These are phyloP conservation scores for Scheffersomyces segobiensis DNA, from an alignment of 1,139 yeast genomes.

Conservation along the genomic window DNA sequence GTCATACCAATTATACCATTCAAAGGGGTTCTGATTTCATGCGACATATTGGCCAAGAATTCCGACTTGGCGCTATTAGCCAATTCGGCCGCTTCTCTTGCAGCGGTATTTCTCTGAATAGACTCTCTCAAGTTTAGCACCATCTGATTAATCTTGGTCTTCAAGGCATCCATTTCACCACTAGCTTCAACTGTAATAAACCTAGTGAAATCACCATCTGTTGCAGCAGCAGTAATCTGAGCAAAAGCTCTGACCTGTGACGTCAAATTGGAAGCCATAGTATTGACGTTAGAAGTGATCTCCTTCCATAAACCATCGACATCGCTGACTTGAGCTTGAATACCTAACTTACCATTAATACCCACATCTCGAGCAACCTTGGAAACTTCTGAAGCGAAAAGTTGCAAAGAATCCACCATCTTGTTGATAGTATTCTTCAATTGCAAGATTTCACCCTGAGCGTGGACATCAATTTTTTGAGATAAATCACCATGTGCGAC, in stretches of 20 bases:
- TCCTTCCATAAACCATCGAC: slow-evolving; percentile 93
- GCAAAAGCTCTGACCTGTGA: slow-evolving; percentile 94
- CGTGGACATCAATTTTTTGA: slow-evolving; percentile 85
- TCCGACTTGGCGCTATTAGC: slow-evolving; percentile 92
- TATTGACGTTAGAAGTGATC: slow-evolving; percentile 88
- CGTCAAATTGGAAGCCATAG: slow-evolving; percentile 89
- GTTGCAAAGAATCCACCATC: slow-evolving; percentile 89
- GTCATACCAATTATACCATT: slow-evolving; percentile 95
- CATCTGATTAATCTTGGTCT: slow-evolving; percentile 90
- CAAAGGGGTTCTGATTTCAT: slow-evolving; percentile 89
- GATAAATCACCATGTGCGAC: slow-evolving; percentile 90
- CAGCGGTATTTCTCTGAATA: slow-evolving; percentile 87
- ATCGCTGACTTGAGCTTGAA: slow-evolving; percentile 87
- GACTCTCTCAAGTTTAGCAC: slow-evolving; percentile 84
- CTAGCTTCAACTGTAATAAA: slow-evolving; percentile 88
- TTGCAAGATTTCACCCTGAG: slow-evolving; percentile 83
- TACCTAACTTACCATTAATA: slow-evolving; percentile 88
- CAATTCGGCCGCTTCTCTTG: slow-evolving; percentile 89
- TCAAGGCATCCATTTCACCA: slow-evolving; percentile 93
- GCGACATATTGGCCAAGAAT: slow-evolving; percentile 88
- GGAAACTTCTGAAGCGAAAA: slow-evolving; percentile 85
- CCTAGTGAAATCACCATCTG: slow-evolving; percentile 89
- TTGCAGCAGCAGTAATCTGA: slow-evolving; percentile 90
- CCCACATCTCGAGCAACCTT: slow-evolving; percentile 92
- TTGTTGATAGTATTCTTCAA: slow-evolving; percentile 79